Percentiles rank a stretch among this genome's conserved stretches.
Conservation (phyloP, 306 rosid genomes). For the Pyrus pyrifolia region DNA sequence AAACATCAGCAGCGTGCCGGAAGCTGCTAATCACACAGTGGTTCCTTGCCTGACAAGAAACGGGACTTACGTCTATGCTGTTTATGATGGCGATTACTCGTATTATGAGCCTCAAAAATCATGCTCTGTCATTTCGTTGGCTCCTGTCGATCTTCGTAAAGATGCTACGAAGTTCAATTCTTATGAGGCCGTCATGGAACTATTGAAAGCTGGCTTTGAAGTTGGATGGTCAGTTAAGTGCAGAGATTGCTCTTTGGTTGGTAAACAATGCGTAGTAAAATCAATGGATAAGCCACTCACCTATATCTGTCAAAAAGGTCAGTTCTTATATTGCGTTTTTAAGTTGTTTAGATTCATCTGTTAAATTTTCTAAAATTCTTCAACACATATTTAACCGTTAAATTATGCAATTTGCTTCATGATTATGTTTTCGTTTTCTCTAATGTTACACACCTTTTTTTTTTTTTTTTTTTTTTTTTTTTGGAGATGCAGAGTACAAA, state of each 20-base stretch:
- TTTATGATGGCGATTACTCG: neutral
- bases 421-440: neutral
- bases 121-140: slow-evolving; percentile 1
- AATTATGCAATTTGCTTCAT: neutral
- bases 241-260: slow-evolving; percentile 9
- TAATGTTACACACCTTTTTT: neutral
- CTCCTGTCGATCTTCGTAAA: neutral
- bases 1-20: neutral
- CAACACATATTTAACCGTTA: no score
- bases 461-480: no score
- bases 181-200: neutral
- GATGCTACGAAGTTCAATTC: neutral
- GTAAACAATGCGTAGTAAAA: neutral
- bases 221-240: slow-evolving; percentile 13
- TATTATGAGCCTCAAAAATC: neutral
- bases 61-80: neutral
- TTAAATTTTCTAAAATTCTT: neutral
- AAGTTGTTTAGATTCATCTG: neutral
- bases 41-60: slow-evolving; percentile 2
- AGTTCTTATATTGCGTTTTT: neutral
- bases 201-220: slow-evolving; percentile 2
- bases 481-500: neutral
- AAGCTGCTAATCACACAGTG: neutral
- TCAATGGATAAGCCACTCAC: neutral
- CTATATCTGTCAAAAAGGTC: neutral